These are phyloP conservation scores for Mortierella sp. DNA, from an alignment of 371 early-diverging fungal genomes.

Conservation along the genomic window DNA sequence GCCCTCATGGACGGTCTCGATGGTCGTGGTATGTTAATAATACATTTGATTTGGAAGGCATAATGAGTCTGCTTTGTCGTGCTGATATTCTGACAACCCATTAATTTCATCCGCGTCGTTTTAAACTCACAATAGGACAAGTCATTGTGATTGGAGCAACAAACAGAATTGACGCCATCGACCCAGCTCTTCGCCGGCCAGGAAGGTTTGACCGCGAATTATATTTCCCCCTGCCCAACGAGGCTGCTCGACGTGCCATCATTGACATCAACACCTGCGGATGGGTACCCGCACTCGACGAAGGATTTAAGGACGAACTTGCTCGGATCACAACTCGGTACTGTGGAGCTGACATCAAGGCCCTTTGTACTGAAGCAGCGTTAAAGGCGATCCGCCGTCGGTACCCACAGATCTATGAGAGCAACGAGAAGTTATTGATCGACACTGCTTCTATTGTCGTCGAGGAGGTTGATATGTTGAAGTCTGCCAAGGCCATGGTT, in stretches of 20 bases:
- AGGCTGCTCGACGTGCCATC: slow-evolving; percentile 61
- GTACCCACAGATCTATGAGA: slow-evolving; percentile 76
- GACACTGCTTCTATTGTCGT: slow-evolving; percentile 63
- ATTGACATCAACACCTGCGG: slow-evolving; percentile 59
- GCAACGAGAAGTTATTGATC: slow-evolving; percentile 63
- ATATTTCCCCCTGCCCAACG: slow-evolving; percentile 70
- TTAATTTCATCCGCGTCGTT: neutral
- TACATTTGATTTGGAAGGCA: neutral
- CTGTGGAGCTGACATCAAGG: slow-evolving; percentile 74
- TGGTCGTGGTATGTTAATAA: slow-evolving; percentile 62
- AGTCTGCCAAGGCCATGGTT: slow-evolving; percentile 62
- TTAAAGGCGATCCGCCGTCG: slow-evolving; percentile 76
- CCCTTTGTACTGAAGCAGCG: slow-evolving; percentile 85
- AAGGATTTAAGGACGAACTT: slow-evolving; percentile 54
- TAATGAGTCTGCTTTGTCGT: neutral
- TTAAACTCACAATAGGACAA: slow-evolving; percentile 54
- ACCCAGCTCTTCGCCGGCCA: slow-evolving; percentile 78
- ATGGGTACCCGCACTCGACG: slow-evolving; percentile 60
- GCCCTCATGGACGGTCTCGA: slow-evolving; percentile 85
- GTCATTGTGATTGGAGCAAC: slow-evolving; percentile 82
- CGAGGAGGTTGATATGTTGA: slow-evolving; percentile 64
- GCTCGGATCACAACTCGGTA: slow-evolving; percentile 64
- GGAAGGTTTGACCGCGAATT: slow-evolving; percentile 82
- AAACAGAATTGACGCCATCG: slow-evolving; percentile 71
- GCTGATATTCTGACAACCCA: neutral